Evolutionary conservation across 768 basidiomycete species (phyloP).

Genomic region (Russula abietina): DNA sequence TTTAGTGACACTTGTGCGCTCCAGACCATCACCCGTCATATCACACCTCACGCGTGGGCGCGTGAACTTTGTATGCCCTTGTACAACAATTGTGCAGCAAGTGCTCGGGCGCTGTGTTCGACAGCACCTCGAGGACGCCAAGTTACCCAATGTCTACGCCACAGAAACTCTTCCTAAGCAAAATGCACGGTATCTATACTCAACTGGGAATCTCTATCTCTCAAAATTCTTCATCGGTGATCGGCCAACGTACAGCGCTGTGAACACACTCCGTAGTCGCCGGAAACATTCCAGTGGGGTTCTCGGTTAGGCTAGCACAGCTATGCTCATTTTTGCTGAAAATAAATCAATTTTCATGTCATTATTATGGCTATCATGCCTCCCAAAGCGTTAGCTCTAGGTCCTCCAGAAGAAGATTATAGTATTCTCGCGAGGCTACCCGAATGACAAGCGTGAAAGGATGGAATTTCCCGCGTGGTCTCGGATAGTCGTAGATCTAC

Average conservation of each 20-base stretch:
- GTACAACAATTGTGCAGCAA: background rate
- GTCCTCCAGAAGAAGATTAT: slow-evolving; percentile 15
- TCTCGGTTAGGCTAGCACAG: slow-evolving; percentile 6
- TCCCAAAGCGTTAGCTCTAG: slow-evolving; percentile 1
- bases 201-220: slow-evolving; percentile 5
- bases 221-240: slow-evolving; percentile 18
- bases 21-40: background rate
- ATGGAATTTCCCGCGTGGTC: slow-evolving; percentile 2
- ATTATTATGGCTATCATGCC: slow-evolving; percentile 11
- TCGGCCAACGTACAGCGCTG: slow-evolving; percentile 17
- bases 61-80: background rate
- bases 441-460: slow-evolving; percentile 6
- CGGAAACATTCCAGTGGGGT: slow-evolving; percentile 1
- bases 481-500: slow-evolving; percentile 5
- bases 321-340: slow-evolving; percentile 1
- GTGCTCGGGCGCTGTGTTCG: background rate
- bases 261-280: slow-evolving; percentile 14
- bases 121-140: slow-evolving; percentile 11
- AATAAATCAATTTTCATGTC: slow-evolving; percentile 3
- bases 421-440: background rate
- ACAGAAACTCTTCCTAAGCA: slow-evolving; percentile 7
- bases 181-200: background rate
- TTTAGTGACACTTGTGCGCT: background rate
- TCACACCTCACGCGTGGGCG: background rate
- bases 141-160: slow-evolving; percentile 13